Base-by-base conservation (phyloP, 352 stramenopile genomes). In the Globisporangium okanoganense region DNA sequence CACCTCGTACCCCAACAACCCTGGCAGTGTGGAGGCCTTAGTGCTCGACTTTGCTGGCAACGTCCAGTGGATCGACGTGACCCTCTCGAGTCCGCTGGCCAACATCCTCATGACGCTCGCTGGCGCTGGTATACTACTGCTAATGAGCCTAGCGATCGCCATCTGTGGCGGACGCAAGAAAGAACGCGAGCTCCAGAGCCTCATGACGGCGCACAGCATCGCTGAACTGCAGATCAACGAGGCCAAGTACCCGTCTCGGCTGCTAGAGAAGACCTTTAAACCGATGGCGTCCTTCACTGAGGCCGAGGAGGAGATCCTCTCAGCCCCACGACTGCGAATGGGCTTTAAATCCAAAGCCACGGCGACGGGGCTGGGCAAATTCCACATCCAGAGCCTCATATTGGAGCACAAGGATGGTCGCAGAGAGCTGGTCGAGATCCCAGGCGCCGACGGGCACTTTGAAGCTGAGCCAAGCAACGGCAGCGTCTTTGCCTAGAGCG, bases 231-330 rank as follows among this genome's bases (percentile, higher is more conserved):
- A 53, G 41, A 53, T 61, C 41, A 61, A 61, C 41, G 55, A 61
- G 16, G 18, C 13, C 20, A 61, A 61, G 24, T 61, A 53, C 55
- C 55, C 55, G 12, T 18, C 38, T 16, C 9, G 2, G 65, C 22
- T 56, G 24, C 18, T 52, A 36, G 5, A 74, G 53, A 2, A 10
- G 71, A 7, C 67, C 67, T 14, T 73, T 72, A 27, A 77, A 64
- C 38, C 41, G 3, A 35, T 35, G 41, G 20, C n/a, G n/a, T 25
- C 14, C 41, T 48, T 48, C 4, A n/a, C 41, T 9, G 41, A 48
- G 12, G 41, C 41, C 18, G 41, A 48, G 22, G 41, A 48, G 8
- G 41, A 24, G 9, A 16, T 48, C n/a, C n/a, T n/a, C n/a, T n/a
- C n/a, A n/a, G n/a, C n/a, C n/a, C n/a, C n/a, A n/a, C n/a, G n/a